These are phyloP conservation scores for Naganishia albida DNA, from an alignment of 1,284 basidiomycete species.

Conservation along the genomic window DNA sequence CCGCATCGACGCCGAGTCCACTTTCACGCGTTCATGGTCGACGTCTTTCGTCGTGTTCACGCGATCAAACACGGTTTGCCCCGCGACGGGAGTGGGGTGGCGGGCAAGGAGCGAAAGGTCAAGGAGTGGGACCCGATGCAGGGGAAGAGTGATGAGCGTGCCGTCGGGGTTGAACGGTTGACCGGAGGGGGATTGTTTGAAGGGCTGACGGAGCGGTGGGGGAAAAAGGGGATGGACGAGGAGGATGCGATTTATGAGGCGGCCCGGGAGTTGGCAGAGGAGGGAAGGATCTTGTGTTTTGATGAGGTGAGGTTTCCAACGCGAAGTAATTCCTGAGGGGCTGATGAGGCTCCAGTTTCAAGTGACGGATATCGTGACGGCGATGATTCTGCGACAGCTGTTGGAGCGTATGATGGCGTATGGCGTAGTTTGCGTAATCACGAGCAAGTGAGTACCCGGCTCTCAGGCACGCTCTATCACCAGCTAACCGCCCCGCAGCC, in stretches of 20 bases:
- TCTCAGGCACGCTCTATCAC: not conserved
- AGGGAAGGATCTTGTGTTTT: conserved; percentile 87
- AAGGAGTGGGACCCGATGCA: conserved; percentile 27
- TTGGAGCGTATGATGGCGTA: conserved; percentile 80
- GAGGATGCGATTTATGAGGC: conserved; percentile 87
- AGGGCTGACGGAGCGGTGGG: conserved; percentile 4
- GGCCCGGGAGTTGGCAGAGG: conserved; percentile 80
- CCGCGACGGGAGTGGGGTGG: conserved; percentile 4
- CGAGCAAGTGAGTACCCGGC: conserved; percentile 75
- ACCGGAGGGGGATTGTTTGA: conserved; percentile 37
- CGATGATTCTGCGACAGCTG: conserved; percentile 92
- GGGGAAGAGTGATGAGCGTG: conserved; percentile 31
- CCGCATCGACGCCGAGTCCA: conserved; percentile 78
- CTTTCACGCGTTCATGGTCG: conserved; percentile 98
- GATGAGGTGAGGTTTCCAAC: conserved; percentile 70
- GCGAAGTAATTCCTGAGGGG: conserved; percentile 5
- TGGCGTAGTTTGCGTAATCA: conserved; percentile 93
- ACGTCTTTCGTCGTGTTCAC: conserved; percentile 91
- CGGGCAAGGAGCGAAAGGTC: conserved; percentile 5
- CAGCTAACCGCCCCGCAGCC: conserved; percentile 59
- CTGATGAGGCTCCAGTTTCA: conserved; percentile 43
- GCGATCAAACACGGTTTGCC: conserved; percentile 61
- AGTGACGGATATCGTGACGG: conserved; percentile 98
- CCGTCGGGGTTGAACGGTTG: conserved; percentile 31
- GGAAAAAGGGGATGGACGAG: conserved; percentile 56